Conservation (phyloP, 2,329 filamentous ascomycete species). For the Xylariales sp. region DNA sequence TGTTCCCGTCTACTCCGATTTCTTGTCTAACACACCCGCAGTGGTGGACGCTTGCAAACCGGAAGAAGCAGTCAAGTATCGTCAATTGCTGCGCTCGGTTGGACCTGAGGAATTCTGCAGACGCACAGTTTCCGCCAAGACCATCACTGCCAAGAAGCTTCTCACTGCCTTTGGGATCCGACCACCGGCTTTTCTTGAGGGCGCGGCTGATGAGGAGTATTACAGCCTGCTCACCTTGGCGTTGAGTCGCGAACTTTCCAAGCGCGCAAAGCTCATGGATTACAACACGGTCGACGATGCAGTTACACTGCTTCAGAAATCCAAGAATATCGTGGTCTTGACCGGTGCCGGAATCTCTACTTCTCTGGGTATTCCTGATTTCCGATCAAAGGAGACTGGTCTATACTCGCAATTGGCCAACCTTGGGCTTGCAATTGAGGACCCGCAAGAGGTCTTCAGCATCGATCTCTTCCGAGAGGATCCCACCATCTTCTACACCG, state of each 20-base stretch:
- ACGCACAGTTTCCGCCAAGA: constrained; percentile 63
- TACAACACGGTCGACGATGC: constrained; percentile 90
- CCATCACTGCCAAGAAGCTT: constrained; percentile 74
- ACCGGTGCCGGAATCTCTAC: constrained; percentile 97
- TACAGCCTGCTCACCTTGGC: constrained; percentile 71
- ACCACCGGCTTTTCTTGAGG: constrained; percentile 69
- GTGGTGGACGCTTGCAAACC: constrained; percentile 32
- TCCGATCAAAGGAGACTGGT: constrained; percentile 87
- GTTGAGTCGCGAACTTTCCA: constrained; percentile 74
- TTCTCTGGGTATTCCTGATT: constrained; percentile 93
- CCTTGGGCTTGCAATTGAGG: constrained; percentile 62
- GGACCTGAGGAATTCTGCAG: constrained; percentile 76
- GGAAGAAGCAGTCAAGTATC: constrained; percentile 64
- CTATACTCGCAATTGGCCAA: constrained; percentile 82
- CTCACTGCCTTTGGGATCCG: constrained; percentile 80
- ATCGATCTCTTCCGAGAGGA: constrained; percentile 82
- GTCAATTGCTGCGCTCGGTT: constrained; percentile 66
- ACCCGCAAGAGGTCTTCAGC: constrained; percentile 95
- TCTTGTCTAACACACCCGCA: constrained; percentile 13
- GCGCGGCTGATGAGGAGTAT: constrained; percentile 67
- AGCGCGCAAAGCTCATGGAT: constrained; percentile 70
- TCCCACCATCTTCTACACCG: constrained; percentile 83
- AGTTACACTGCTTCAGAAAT: constrained; percentile 66
- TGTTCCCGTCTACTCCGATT: constrained; percentile 6
- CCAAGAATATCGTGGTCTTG: constrained; percentile 84